These are phyloP conservation scores for Stephanodiscus minutulus DNA, from an alignment of 108 stramenopile species.

Conservation along the genomic window DNA sequence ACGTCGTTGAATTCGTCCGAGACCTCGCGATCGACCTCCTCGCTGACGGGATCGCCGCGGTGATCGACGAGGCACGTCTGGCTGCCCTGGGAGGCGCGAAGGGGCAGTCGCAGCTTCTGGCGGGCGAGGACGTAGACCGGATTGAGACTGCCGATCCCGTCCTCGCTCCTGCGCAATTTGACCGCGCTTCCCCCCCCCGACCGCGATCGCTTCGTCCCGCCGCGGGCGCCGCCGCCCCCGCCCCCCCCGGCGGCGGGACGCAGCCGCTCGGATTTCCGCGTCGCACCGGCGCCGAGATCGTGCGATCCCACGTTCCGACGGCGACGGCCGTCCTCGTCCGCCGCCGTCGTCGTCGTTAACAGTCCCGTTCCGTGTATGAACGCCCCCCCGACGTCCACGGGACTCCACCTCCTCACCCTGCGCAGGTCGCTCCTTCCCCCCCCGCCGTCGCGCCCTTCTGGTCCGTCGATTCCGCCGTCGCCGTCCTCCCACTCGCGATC, in stretches of 20 bases:
- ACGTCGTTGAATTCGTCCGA: slow-evolving; percentile 70
- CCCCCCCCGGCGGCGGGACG: neutral
- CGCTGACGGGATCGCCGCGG: slow-evolving; percentile 67
- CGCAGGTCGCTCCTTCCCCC: slow-evolving; percentile 19
- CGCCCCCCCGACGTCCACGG: slow-evolving; percentile 79
- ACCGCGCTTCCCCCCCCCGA: neutral
- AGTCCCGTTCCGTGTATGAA: slow-evolving; percentile 90
- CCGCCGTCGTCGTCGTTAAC: slow-evolving; percentile 9
- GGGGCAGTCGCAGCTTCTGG: slow-evolving; percentile 52
- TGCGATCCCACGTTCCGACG: slow-evolving; percentile 23
- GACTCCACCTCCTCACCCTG: slow-evolving; percentile 29
- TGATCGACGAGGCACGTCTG: slow-evolving; percentile 55
- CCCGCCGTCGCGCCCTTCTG: neutral
- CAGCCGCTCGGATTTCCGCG: slow-evolving; percentile 1
- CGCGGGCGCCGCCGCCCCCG: neutral
- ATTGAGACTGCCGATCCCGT: slow-evolving; percentile 51
- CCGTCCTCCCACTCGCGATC: slow-evolving; percentile 17
- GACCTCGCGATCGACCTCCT: slow-evolving; percentile 63
- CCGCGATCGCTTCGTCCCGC: neutral
- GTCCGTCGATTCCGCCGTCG: slow-evolving; percentile 9
- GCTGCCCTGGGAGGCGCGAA: slow-evolving; percentile 39
- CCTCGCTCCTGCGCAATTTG: slow-evolving; percentile 15
- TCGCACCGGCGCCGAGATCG: slow-evolving; percentile 24
- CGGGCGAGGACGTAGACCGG: slow-evolving; percentile 59
- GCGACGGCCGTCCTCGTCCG: neutral